Percentiles rank a stretch among this genome's conserved stretches.
These are phyloP conservation scores for Bacterosira constricta DNA, from an alignment of 108 stramenopile genomes.

Conservation along the genomic window DNA sequence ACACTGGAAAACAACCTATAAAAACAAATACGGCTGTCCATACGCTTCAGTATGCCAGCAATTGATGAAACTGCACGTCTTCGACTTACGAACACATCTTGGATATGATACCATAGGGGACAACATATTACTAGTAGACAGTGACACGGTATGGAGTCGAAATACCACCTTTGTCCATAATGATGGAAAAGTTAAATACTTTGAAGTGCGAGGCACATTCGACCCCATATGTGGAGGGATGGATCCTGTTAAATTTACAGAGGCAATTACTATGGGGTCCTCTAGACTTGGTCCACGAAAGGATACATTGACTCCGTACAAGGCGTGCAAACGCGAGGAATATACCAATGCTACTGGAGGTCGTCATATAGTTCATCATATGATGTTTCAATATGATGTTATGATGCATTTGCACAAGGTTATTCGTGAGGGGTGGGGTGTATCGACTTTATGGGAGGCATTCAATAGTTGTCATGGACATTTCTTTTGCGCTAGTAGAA, in stretches of 20 bases:
- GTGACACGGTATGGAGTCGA: constrained; percentile 40
- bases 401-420: constrained; percentile 27
- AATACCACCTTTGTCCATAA: constrained; percentile 30
- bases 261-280: constrained; percentile 25
- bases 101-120: constrained; percentile 8
- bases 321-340: constrained; percentile 16
- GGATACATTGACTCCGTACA: constrained; percentile 31
- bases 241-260: constrained; percentile 32
- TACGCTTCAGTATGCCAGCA: constrained; percentile 32
- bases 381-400: constrained; percentile 49
- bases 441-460: constrained; percentile 22
- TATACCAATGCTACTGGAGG: constrained; percentile 29
- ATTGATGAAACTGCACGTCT: constrained; percentile 35
- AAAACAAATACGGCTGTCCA: constrained; percentile 14
- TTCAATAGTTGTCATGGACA: background rate
- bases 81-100: constrained; percentile 28
- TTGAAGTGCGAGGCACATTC: background rate
- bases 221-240: background rate
- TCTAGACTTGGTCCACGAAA: background rate
- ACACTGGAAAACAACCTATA: constrained; percentile 26
- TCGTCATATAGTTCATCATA: constrained; percentile 37
- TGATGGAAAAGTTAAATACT: constrained; percentile 27
- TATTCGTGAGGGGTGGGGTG: constrained; percentile 13
- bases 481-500: constrained; percentile 20
- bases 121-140: constrained; percentile 33